Evolutionary conservation across 1,139 yeast species (phyloP).

Genomic region (Hemisphaericaspora xylanilytica): DNA sequence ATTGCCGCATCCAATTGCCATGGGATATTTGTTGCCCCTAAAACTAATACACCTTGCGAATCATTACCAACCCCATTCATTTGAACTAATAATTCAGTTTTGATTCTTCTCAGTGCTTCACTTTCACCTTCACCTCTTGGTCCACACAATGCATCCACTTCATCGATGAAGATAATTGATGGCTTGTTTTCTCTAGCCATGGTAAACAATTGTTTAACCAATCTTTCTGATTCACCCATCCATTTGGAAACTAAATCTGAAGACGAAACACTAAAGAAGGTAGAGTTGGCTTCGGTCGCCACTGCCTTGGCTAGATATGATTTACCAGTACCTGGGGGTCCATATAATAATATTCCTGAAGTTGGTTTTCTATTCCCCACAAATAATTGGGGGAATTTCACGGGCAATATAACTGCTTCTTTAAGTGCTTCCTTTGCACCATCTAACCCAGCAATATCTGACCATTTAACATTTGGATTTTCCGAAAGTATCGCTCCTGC

Average conservation of each 20-base stretch:
- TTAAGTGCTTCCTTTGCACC: constrained; percentile 94
- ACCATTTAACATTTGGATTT: constrained; percentile 92
- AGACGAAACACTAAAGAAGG: constrained; percentile 92
- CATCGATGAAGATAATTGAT: constrained; percentile 93
- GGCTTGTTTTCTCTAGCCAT: constrained; percentile 98
- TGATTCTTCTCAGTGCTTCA: constrained; percentile 94
- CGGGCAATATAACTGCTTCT: constrained; percentile 96
- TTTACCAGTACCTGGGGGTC: constrained; percentile 99
- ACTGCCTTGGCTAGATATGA: constrained; percentile 96
- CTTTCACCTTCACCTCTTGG: constrained; percentile 98
- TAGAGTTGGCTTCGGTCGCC: constrained; percentile 96
- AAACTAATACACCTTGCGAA: constrained; percentile 83
- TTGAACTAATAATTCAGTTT: constrained; percentile 93
- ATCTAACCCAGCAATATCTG: constrained; percentile 94
- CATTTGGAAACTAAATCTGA: constrained; percentile 94
- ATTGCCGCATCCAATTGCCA: constrained; percentile 99
- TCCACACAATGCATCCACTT: constrained; percentile 96
- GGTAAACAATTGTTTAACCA: constrained; percentile 87
- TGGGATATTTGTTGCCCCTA: constrained; percentile 98
- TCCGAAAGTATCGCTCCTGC: constrained; percentile 91
- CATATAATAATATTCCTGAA: constrained; percentile 86
- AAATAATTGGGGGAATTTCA: constrained; percentile 85
- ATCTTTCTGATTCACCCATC: constrained; percentile 98
- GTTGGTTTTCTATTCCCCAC: constrained; percentile 94
- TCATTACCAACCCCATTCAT: constrained; percentile 99